Evolutionary conservation across 1,284 basidiomycete species (phyloP), one percentile per base, ranked within the genome.

Genomic region (Rhodotorula sp.): DNA sequence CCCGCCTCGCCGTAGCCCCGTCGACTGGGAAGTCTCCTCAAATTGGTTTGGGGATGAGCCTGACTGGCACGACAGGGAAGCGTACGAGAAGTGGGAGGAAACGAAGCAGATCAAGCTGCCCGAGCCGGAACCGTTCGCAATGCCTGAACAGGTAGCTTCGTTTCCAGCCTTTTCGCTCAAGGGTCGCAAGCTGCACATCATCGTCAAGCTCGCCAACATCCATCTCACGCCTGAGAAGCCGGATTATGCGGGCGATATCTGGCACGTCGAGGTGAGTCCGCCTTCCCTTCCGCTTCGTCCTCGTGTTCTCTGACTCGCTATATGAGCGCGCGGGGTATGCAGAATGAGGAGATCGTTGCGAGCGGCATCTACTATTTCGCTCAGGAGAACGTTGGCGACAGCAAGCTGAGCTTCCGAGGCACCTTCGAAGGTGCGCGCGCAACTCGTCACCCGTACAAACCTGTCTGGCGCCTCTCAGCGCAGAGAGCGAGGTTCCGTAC

Each of bases 141-240:
- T 55, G n/a, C 34, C 22, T 32, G 22, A 32, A 49, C 51, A 36
- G 34, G 4, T 15, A 32, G 29, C 8, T 44, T 51, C 17, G 30
- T 10, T 24, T 24, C 47, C 13, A n/a, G 32, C 22, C 22, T 59
- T 59, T 32, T 30, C 58, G 46, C 58, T 59, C 30, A 59, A 27
- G 24, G 58, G 58, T 15, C 47, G 58, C 46, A 49, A 59, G 47
- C 58, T 59, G 4, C 58, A 59, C 70, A 78, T 85, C 22, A 85
- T 86, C 65, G 81, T 84, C 64, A 86, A 86, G 76, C 77, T 86
- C 5, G 83, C 83, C 0, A 84, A 83, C 70, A 84, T 86, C 61
- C 47, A 60, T 29, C 72, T 85, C 36, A 83, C 83, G 0, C 84
- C 85, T 0, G 83, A 84, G 49, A 79, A 79, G 46, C 81, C 81